Base-by-base conservation (phyloP, 1,284 basidiomycete species). In the Leccinum subrobustum region DNA sequence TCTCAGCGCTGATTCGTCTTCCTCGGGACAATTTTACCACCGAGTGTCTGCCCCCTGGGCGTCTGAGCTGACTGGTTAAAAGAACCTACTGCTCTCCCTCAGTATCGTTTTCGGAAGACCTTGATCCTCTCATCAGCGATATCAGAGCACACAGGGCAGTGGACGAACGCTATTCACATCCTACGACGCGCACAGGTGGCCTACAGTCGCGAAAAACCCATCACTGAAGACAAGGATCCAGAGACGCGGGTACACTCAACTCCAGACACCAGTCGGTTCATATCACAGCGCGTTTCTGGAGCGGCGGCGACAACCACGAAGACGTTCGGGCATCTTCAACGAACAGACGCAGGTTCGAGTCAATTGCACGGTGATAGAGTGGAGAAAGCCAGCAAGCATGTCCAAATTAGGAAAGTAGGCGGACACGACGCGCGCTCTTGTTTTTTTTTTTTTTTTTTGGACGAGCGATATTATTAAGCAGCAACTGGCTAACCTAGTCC, bases 111-210 rank as follows among this genome's bases (percentile, higher is more conserved):
- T 20, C 11, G 37, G 23, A 16, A 59, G n/a, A 25, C 39, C n/a
- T 18, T 42, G 52, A 11, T 11, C 9, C 53, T 37, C 29, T 50
- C 58, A 23, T 3, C 18, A 55, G 18, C 48, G 20, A 69, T 69
- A 56, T 6, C 60, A 59, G 57, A 63, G 12, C 48, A 35, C 9
- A 9, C 33, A 20, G 54, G 54, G 12, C 16, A 12, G 14, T 33
- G 54, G 39, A 23, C 16, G 29, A 54, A 57, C 54, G 48, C 55
- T 25, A 18, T 52, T 27, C 3, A 7, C 25, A 31, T 51, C 44
- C 54, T 72, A 23, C 67, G 61, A 59, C 71, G 73, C 14, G 70
- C 70, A 3, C 67, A 60, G n/a, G 59, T 42, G 20, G 57, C 73
- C 54, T 48, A 59, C 18, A 56, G 56, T 31, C 61, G 61, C 5